Conservation (phyloP, 495 filamentous ascomycete genomes). For the Ascodesmis nigricans region DNA sequence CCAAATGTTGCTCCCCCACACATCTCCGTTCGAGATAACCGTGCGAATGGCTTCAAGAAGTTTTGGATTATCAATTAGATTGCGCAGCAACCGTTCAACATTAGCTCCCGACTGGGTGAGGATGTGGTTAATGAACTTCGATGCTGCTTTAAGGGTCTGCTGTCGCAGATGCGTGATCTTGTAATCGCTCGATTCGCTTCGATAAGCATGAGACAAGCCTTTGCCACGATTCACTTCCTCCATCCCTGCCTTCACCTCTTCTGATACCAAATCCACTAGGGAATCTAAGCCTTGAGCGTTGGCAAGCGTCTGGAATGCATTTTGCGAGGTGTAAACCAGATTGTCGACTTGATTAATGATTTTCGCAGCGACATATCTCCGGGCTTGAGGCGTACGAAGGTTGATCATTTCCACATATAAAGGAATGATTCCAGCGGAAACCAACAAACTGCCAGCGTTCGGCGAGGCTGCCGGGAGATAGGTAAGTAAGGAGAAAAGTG, state of each 20-base stretch:
- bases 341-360: constrained; percentile 68
- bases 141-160: constrained; percentile 73
- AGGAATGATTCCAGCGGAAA: constrained; percentile 68
- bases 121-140: constrained; percentile 90
- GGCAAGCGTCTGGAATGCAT: constrained; percentile 58
- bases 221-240: constrained; percentile 38
- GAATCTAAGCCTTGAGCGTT: constrained; percentile 63
- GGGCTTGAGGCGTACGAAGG: constrained; percentile 58
- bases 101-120: constrained; percentile 70
- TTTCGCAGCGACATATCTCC: constrained; percentile 56
- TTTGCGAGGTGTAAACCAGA: constrained; percentile 57
- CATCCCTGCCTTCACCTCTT: constrained; percentile 52
- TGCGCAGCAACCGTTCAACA: constrained; percentile 71
- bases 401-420: constrained; percentile 77
- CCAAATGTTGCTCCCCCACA: constrained; percentile 86
- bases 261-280: constrained; percentile 59
- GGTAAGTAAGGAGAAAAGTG: constrained; percentile 58
- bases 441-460: constrained; percentile 37
- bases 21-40: constrained; percentile 53
- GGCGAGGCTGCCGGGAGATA: constrained; percentile 45
- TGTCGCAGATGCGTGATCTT: constrained; percentile 80
- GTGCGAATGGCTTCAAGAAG: constrained; percentile 53
- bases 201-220: constrained; percentile 57
- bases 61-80: constrained; percentile 79
- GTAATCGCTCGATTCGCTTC: constrained; percentile 70